Conservation (phyloP, 176 grass and related monocot species). For the Carex myosuroides region DNA sequence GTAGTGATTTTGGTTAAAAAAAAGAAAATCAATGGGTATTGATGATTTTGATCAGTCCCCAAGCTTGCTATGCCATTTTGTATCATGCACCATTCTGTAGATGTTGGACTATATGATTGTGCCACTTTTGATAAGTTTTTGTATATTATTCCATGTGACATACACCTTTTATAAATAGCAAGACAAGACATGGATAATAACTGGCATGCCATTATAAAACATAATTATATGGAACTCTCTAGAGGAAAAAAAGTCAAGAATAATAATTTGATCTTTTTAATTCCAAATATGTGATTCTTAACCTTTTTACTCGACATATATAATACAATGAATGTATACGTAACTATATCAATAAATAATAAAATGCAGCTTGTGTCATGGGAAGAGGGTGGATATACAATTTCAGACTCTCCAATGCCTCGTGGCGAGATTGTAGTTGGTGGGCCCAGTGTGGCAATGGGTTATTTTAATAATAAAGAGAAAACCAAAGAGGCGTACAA, state of each 20-base stretch:
- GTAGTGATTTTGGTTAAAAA: background rate
- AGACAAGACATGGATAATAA: background rate
- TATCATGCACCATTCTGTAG: background rate
- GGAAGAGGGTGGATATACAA: conserved; percentile 70
- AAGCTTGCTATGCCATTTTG: background rate
- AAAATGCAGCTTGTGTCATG: conserved; percentile 59
- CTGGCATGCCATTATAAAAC: background rate
- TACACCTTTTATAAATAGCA: background rate
- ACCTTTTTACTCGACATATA: background rate
- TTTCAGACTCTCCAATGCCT: conserved; percentile 74
- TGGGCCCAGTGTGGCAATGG: conserved; percentile 60
- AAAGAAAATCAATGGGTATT: background rate
- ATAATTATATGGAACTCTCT: background rate
- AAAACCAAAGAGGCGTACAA: conserved; percentile 81
- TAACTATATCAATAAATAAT: background rate
- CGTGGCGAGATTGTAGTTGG: conserved; percentile 76
- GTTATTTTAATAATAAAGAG: conserved; percentile 78
- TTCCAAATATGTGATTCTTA: background rate
- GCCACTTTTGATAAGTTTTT: background rate
- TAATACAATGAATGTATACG: background rate
- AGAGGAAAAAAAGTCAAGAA: background rate
- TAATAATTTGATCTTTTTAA: background rate
- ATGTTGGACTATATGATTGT: background rate
- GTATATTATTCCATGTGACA: background rate
- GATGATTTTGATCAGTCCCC: background rate